Percentiles rank a stretch among this genome's conserved stretches.
Conservation (phyloP, 768 basidiomycete species). For the Mycena epipterygia region DNA sequence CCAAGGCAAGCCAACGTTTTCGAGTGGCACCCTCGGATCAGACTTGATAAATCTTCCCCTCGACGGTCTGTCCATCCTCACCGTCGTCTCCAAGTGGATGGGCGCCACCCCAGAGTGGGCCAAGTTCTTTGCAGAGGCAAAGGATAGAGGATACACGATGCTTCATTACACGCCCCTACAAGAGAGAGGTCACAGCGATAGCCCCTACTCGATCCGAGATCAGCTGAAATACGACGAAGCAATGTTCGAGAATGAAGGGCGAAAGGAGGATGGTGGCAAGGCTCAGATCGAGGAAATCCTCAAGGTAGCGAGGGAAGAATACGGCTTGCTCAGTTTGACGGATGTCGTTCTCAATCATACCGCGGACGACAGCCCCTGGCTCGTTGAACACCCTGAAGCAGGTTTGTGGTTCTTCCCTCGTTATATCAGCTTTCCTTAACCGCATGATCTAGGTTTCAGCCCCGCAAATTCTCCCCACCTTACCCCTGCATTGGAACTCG, state of each 20-base stretch:
- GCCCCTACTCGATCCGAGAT: slow-evolving; percentile 94
- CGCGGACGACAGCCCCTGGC: slow-evolving; percentile 93
- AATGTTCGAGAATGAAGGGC: slow-evolving; percentile 65
- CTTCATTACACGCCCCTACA: slow-evolving; percentile 97
- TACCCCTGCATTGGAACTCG: slow-evolving; percentile 92
- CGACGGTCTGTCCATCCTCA: slow-evolving; percentile 90
- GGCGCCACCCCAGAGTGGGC: slow-evolving; percentile 85
- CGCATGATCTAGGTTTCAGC: slow-evolving; percentile 76
- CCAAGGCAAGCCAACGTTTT: slow-evolving; percentile 63
- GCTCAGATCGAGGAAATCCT: slow-evolving; percentile 75
- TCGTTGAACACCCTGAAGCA: slow-evolving; percentile 94
- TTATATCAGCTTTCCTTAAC: background rate
- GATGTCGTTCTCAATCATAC: slow-evolving; percentile 99
- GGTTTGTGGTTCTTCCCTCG: slow-evolving; percentile 61
- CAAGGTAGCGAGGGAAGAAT: slow-evolving; percentile 82
- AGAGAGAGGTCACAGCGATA: slow-evolving; percentile 88
- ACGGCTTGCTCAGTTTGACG: slow-evolving; percentile 89
- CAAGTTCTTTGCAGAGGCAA: slow-evolving; percentile 85
- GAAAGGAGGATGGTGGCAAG: slow-evolving; percentile 64
- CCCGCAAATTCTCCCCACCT: slow-evolving; percentile 94
- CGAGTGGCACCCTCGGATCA: slow-evolving; percentile 66
- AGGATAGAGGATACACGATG: slow-evolving; percentile 96
- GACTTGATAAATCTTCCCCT: slow-evolving; percentile 80
- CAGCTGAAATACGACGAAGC: slow-evolving; percentile 88
- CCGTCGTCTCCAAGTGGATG: slow-evolving; percentile 99